These are phyloP conservation scores for Strobilomyces confusus DNA, from an alignment of 768 basidiomycete genomes.

Conservation along the genomic window DNA sequence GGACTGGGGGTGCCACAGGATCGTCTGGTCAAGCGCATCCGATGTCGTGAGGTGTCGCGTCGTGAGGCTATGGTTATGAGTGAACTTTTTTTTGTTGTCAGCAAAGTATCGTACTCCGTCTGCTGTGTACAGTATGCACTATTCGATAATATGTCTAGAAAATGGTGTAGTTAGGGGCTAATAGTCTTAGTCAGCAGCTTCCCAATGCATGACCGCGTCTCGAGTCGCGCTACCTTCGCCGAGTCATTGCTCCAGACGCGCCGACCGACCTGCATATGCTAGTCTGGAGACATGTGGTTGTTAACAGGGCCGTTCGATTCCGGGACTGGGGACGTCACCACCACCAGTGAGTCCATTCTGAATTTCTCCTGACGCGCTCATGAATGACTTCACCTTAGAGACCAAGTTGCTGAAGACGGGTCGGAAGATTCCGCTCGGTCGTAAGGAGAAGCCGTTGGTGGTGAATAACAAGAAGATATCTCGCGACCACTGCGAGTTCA, in stretches of 20 bases:
- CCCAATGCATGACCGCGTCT: background rate
- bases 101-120: slow-evolving; percentile 7
- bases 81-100: slow-evolving; percentile 6
- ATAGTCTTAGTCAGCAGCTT: background rate
- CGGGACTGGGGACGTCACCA: slow-evolving; percentile 29
- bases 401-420: slow-evolving; percentile 62
- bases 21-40: slow-evolving; percentile 15
- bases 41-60: background rate
- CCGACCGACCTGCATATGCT: too few species aligned
- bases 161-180: background rate
- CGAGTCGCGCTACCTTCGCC: background rate
- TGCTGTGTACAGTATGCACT: slow-evolving; percentile 21
- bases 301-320: slow-evolving; percentile 54
- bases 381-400: slow-evolving; percentile 27
- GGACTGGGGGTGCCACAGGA: slow-evolving; percentile 30
- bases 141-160: slow-evolving; percentile 7
- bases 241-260: background rate
- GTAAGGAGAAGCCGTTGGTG: slow-evolving; percentile 49
- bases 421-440: slow-evolving; percentile 49
- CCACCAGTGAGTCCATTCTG: slow-evolving; percentile 36
- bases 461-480: slow-evolving; percentile 66
- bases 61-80: background rate
- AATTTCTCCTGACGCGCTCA: slow-evolving; percentile 23
- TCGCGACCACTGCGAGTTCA: slow-evolving; percentile 53
- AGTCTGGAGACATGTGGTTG: slow-evolving; percentile 44